Evolutionary conservation across 768 basidiomycete genomes (phyloP).

Genomic region (Steccherinum ochraceum): DNA sequence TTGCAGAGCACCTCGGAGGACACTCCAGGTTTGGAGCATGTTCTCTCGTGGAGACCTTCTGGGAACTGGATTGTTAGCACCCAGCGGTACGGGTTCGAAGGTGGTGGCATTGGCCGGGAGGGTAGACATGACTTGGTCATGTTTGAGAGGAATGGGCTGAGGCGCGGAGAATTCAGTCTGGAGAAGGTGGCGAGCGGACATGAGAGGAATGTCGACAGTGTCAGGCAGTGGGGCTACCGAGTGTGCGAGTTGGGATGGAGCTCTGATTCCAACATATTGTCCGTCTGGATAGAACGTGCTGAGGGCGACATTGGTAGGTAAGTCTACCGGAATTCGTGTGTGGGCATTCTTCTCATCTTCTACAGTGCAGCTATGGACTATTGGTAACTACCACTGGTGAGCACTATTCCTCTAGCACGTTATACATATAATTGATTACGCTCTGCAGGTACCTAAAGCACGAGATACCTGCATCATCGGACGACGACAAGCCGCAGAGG

Average conservation of each 20-base stretch:
- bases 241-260: constrained; percentile 83
- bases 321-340: neutral
- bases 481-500: constrained; percentile 30
- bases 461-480: constrained; percentile 53
- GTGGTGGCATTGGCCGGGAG: constrained; percentile 58
- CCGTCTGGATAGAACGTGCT: constrained; percentile 74
- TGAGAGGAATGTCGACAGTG: constrained; percentile 18
- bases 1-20: constrained; percentile 84
- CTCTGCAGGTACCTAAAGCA: constrained; percentile 84
- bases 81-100: constrained; percentile 76
- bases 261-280: constrained; percentile 78
- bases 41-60: constrained; percentile 79
- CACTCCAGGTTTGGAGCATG: constrained; percentile 76
- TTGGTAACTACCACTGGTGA: constrained; percentile 91
- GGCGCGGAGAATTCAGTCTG: constrained; percentile 79
- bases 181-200: constrained; percentile 4
- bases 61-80: constrained; percentile 81
- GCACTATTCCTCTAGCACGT: constrained; percentile 2
- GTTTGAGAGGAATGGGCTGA: constrained; percentile 90
- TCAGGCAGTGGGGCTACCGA: constrained; percentile 56
- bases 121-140: constrained; percentile 84
- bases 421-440: too few relatives aligned
- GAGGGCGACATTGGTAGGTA: constrained; percentile 64
- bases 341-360: neutral
- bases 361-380: constrained; percentile 90